Percentiles rank a stretch among this genome's conserved stretches.
Conservation (phyloP, 768 basidiomycete genomes). For the Amanita pallidorosea region DNA sequence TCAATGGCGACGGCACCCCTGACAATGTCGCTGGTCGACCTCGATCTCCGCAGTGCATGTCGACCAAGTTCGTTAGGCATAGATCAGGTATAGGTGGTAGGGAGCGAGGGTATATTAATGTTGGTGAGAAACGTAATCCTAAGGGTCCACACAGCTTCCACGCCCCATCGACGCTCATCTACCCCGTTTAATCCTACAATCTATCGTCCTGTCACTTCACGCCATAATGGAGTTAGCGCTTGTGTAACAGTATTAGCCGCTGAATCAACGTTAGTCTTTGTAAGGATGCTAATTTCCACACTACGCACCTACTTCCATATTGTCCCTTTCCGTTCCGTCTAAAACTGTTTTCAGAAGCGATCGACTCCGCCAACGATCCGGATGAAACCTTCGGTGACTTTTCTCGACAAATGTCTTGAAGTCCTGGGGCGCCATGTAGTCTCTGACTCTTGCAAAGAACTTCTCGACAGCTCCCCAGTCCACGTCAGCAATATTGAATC, state of each 20-base stretch:
- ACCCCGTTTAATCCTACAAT: background rate
- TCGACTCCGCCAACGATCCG: conserved; percentile 68
- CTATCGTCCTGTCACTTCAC: conserved; percentile 21
- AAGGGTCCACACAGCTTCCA: conserved; percentile 1
- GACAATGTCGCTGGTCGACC: conserved; percentile 30
- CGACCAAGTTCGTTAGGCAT: conserved; percentile 11
- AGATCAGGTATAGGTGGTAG: conserved; percentile 10
- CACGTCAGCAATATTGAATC: conserved; percentile 51
- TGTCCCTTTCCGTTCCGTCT: conserved; percentile 47
- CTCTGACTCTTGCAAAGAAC: conserved; percentile 50
- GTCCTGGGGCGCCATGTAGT: conserved; percentile 46
- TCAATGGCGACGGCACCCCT: conserved; percentile 15
- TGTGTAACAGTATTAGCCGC: conserved; percentile 61
- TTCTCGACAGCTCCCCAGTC: conserved; percentile 61
- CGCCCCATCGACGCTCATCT: background rate
- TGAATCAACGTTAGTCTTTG: conserved; percentile 6
- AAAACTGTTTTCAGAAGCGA: conserved; percentile 46
- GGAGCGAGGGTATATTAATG: background rate
- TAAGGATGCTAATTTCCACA: background rate
- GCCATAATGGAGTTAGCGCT: conserved; percentile 63
- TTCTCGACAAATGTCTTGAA: conserved; percentile 58
- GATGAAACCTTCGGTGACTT: conserved; percentile 68
- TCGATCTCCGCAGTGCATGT: conserved; percentile 23
- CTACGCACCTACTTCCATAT: conserved; percentile 54
- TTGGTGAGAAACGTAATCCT: background rate